Evolutionary conservation across 345 rosid genomes (phyloP).

Genomic region (Turritis glabra): DNA sequence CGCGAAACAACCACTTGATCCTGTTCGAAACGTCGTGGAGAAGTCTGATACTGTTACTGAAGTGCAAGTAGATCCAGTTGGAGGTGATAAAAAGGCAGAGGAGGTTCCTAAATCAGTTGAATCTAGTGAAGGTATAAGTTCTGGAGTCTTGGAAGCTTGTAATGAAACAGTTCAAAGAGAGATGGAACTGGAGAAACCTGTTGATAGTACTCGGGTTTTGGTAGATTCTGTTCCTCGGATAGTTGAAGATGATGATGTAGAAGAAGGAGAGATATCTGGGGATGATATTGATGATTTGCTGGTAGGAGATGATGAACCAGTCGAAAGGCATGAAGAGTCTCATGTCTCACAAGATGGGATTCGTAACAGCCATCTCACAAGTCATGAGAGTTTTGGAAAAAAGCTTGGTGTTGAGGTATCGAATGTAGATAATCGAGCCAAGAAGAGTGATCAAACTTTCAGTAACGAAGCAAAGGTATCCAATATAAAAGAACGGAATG

Average conservation of each 20-base stretch:
- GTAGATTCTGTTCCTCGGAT: conserved; percentile 19
- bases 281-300: conserved; percentile 40
- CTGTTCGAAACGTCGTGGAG: conserved; percentile 25
- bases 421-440: conserved; percentile 28
- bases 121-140: conserved; percentile 28
- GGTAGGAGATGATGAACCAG: conserved; percentile 30
- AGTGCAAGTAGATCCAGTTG: conserved; percentile 32
- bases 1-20: conserved; percentile 27
- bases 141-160: conserved; percentile 22
- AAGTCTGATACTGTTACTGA: conserved; percentile 21
- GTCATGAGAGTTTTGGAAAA: conserved; percentile 18
- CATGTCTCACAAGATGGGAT: conserved; percentile 32
- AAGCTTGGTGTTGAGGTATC: conserved; percentile 23
- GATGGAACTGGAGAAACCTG: conserved; percentile 41
- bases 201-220: conserved; percentile 22
- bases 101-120: conserved; percentile 30
- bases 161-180: conserved; percentile 40
- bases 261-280: conserved; percentile 64
- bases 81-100: conserved; percentile 19
- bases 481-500: background rate
- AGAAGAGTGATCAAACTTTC: conserved; percentile 31
- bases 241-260: conserved; percentile 49
- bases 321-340: conserved; percentile 36
- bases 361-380: conserved; percentile 8
- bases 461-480: conserved; percentile 47